Evolutionary conservation across 2,329 filamentous ascomycete species (phyloP).

Genomic region (Epichloe sp.): DNA sequence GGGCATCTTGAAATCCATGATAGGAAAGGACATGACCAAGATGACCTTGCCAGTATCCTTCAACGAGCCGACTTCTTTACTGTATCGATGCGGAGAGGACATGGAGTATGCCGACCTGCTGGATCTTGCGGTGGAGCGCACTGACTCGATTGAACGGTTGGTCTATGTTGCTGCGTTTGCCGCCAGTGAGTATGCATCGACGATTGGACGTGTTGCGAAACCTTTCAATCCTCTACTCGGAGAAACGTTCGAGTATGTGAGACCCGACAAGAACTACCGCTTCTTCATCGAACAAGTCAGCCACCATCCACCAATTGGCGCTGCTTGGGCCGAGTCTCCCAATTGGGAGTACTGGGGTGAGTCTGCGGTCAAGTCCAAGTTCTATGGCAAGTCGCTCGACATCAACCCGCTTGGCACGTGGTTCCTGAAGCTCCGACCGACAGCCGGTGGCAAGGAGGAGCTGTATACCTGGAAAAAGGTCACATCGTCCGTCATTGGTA

Average conservation of each 20-base stretch:
- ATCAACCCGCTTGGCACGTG: slow-evolving; percentile 93
- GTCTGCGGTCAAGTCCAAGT: slow-evolving; percentile 89
- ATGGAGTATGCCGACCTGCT: slow-evolving; percentile 96
- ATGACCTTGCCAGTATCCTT: slow-evolving; percentile 98
- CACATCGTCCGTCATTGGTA: slow-evolving; percentile 92
- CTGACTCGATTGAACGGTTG: slow-evolving; percentile 80
- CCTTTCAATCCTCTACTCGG: slow-evolving; percentile 94
- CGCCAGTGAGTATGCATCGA: slow-evolving; percentile 91
- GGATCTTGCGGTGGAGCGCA: slow-evolving; percentile 72
- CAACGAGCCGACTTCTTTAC: slow-evolving; percentile 91
- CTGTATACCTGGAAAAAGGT: slow-evolving; percentile 99
- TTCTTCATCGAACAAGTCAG: slow-evolving; percentile 98
- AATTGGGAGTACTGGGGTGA: slow-evolving; percentile 98
- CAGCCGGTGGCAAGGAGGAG: slow-evolving; percentile 63
- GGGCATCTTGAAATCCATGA: slow-evolving; percentile 98
- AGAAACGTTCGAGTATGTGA: slow-evolving; percentile 92
- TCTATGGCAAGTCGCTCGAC: slow-evolving; percentile 95
- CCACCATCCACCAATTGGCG: slow-evolving; percentile 90
- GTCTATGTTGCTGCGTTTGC: slow-evolving; percentile 94
- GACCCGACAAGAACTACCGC: slow-evolving; percentile 92
- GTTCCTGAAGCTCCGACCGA: slow-evolving; percentile 78
- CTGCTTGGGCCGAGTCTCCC: slow-evolving; percentile 81
- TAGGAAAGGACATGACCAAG: slow-evolving; percentile 99
- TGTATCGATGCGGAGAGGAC: slow-evolving; percentile 91
- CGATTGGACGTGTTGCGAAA: slow-evolving; percentile 91